Evolutionary conservation across 768 basidiomycete genomes (phyloP).

Genomic region (Pleurotus eryngii): DNA sequence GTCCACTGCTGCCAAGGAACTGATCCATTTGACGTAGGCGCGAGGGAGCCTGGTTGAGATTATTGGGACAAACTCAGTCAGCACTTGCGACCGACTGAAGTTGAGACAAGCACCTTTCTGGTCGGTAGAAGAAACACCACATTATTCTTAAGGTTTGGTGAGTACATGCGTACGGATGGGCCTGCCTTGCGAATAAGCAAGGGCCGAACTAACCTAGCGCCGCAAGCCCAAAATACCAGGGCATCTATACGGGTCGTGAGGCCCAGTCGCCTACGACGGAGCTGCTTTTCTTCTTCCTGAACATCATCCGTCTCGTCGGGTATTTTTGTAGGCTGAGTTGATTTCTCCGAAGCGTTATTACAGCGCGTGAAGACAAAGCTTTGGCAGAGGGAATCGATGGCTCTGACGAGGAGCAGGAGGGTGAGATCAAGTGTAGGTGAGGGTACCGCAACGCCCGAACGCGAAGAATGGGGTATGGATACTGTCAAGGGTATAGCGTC

Average conservation of each 20-base stretch:
- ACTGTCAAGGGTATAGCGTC: conserved; percentile 8
- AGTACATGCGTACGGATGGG: conserved; percentile 8
- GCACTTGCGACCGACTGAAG: no score
- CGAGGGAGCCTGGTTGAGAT: conserved; percentile 43
- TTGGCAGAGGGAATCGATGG: conserved; percentile 62
- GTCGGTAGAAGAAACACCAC: conserved; percentile 87
- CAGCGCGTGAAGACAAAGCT: conserved; percentile 35
- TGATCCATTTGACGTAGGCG: conserved; percentile 79
- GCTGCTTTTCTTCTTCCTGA: conserved; percentile 1
- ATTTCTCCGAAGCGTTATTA: conserved; percentile 5
- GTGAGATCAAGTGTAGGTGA: conserved; percentile 70
- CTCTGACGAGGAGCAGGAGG: conserved; percentile 64
- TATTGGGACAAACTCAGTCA: not conserved
- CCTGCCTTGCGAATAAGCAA: conserved; percentile 1
- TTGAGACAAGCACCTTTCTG: conserved; percentile 46
- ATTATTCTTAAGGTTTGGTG: conserved; percentile 53
- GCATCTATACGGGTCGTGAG: conserved; percentile 57
- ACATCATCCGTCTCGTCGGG: conserved; percentile 22
- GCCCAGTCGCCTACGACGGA: conserved; percentile 18
- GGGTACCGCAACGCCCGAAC: conserved; percentile 13
- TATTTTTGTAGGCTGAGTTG: no score
- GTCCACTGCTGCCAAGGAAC: conserved; percentile 66
- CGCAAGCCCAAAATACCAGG: conserved; percentile 73
- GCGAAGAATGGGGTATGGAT: conserved; percentile 5
- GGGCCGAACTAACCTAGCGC: conserved; percentile 54